Base-by-base conservation (phyloP, 805 yeast genomes). In the Candida chauliodis region DNA sequence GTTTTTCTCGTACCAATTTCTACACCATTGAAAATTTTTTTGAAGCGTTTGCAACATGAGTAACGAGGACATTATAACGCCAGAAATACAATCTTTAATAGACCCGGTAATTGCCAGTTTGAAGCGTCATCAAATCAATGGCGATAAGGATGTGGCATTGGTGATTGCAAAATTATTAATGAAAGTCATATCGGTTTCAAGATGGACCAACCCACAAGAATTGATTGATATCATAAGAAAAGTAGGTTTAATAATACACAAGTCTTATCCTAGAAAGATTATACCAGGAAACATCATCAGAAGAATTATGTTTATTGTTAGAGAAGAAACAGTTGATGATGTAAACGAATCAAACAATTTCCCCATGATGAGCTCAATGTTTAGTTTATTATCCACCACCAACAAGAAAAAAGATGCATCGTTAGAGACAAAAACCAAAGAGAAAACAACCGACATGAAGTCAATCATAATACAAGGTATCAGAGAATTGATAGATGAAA, bases 391-490 rank as follows among this genome's bases (percentile, higher is more conserved):
- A 37, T 76, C 86, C n/a, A 75, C 84, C 14, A 48, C 47, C 40
- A 50, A 48, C 38, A 47, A 42, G 34, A 30, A 30, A 14, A 35
- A 27, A 11, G 18, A 36, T 13, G 74, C 79, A 14, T 11, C 8
- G 2, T 37, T 43, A 16, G 32, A 42, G 8, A 41, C 18, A 28
- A 26, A 50, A 26, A 61, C 63, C 53, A 72, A 69, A 43, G 61
- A 63, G 34, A 74, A 70, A 44, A 64, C 58, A 45, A 71, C 74
- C 43, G 96, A 89, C 56, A 73, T 84, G 54, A 77, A 95, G 53
- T 85, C 95, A 10, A 78, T 85, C 22, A 81, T 88, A 21, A 89
- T 90, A 42, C 96, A 91, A 60, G 95, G 95, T 5, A 90, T 93
- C 44, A 81, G 89, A 55, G 96, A 88, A 50, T 72, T 93, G 42